Evolutionary conservation across 345 rosid species (phyloP), one percentile per base, ranked within the genome.

Genomic region (Eucalyptus paniculata): DNA sequence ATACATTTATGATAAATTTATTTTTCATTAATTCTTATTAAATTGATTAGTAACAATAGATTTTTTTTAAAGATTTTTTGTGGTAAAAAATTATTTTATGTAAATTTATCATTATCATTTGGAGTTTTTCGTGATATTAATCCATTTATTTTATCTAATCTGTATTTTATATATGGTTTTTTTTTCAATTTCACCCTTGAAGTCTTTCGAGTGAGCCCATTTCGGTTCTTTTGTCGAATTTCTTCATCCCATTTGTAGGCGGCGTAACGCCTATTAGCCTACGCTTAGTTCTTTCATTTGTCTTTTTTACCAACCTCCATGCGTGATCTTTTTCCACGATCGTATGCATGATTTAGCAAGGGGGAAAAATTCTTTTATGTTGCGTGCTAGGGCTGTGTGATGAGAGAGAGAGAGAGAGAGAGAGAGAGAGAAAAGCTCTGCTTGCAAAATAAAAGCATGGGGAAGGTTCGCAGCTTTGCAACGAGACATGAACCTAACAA

Each of bases 11-110:
- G 0, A 51, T 51, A 53, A 53, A 18, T 18, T 53, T 7, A 53
- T 1, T 0, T 0, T 18, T 0, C 2, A 1, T 53, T 53, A 53
- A 53, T 53, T 19, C 0, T 53, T 53, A 19, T 53, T 53, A 53
- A 53, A 53, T 53, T 53, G 5, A 53, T 50, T 50, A 50, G 17
- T 50, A 50, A 50, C 1, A 50, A 50, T 14, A 50, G 6, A 37
- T 37, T 37, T 37, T 37, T 37, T 37, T 37, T 34, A 34, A 37
- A 19, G 24, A 53, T 53, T 53, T 53, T 53, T 19, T 53, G 2
- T 17, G 1, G 0, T 53, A 3, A 19, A 19, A 19, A 53, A 7
- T 51, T 53, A 19, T 2, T 19, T 53, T 19, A 19, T 53, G 26
- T 53, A 53, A 19, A 53, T 53, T 53, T 53, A 53, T 53, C 26